Base-by-base conservation (phyloP, 257 asterid species). In the Solanum paucissectum region DNA sequence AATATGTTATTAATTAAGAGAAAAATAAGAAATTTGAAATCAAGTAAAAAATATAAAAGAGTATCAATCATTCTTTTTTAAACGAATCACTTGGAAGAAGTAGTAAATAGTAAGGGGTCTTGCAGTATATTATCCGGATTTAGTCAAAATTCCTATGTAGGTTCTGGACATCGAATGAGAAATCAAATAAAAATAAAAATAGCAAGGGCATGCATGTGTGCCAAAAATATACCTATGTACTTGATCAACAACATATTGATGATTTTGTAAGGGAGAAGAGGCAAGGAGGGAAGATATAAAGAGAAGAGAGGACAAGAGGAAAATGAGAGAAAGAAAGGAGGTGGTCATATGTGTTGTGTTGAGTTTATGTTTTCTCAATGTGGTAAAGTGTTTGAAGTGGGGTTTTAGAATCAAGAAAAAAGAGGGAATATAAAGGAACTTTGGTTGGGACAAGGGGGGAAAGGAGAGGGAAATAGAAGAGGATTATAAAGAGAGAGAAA, bases 241-340 rank as follows among this genome's bases (percentile, higher is more conserved):
- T 90, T 92, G 83, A 88, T 93, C 90, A 86, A 92, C 92, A 1
- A 93, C 92, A 58, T 91, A 18, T 66, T 91, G 94, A 20, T 94
- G 93, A 66, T 94, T 88, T 86, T 86, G 93, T 75, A 84, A 73
- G 27, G 90, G 27, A 18, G 87, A 84, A 71, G 95, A 91, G 91
- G 94, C 92, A 87, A 83, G 25, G 87, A 93, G 92, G 69, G 91
- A 49, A 64, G 92, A 87, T 64, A 87, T 29, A 29, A 81, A 16
- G 13, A 89, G 23, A 27, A 88, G 76, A 76, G 36, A 90, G 38
- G 87, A 87, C 29, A 76, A 18, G 14, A 94, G 69, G 86, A 83
- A 46, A 38, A 90, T 25, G 38, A 87, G 66, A 58, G 87, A 49
- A 74, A 87, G 6, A 46, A 46, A 86, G 76, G 83, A 49, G 77